A percentile compares a stretch with the other conserved stretches of the same genome.
phyloP scores from a whole-genome alignment of 768 basidiomycete species.

The Hygrophoropsis aurantiaca region DNA sequence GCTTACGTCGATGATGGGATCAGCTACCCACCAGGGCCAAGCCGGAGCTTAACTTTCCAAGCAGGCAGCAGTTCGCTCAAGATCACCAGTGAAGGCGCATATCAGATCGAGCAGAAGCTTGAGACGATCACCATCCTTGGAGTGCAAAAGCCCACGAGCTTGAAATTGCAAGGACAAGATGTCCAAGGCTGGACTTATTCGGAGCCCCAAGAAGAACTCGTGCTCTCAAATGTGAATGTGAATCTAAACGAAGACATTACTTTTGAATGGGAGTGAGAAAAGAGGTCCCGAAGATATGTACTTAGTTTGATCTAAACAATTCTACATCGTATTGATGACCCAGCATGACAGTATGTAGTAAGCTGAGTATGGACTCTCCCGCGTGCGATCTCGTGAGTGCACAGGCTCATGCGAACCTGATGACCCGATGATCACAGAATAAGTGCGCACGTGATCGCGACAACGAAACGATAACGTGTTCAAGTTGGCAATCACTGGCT shows the following conservation, averaged over 20 bases:
- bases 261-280: constrained; percentile 33
- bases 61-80: constrained; percentile 34
- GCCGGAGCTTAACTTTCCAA: constrained; percentile 45
- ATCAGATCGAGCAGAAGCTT: constrained; percentile 42
- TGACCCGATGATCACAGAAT: too few relatives aligned
- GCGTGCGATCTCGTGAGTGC: too few relatives aligned
- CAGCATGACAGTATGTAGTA: too few relatives aligned
- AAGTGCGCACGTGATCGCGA: too few relatives aligned
- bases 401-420: too few relatives aligned
- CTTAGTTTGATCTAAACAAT: neutral
- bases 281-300: neutral
- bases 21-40: constrained; percentile 55
- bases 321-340: neutral
- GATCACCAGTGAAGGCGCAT: constrained; percentile 37
- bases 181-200: constrained; percentile 41
- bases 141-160: constrained; percentile 39
- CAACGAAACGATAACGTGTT: too few relatives aligned
- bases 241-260: constrained; percentile 42
- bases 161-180: constrained; percentile 38
- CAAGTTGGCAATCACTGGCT: too few relatives aligned
- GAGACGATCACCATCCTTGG: constrained; percentile 60
- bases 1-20: constrained; percentile 74
- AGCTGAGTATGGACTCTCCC: too few relatives aligned
- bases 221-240: constrained; percentile 35
- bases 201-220: constrained; percentile 38